Evolutionary conservation across 306 rosid species (phyloP).

Genomic region (Medicago ruthenica): DNA sequence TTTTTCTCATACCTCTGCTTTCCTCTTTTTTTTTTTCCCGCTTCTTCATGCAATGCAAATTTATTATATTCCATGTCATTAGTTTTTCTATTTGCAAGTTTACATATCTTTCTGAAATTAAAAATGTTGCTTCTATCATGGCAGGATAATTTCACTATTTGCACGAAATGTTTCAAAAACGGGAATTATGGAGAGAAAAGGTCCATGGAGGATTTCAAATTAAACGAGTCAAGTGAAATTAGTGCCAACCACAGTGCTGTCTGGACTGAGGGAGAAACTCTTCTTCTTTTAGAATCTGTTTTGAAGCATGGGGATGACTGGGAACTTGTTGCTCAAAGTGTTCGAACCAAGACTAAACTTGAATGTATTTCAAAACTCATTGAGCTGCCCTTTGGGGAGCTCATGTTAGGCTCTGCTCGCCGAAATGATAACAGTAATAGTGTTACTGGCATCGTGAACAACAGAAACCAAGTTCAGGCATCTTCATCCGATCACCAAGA

Average conservation of each 20-base stretch:
- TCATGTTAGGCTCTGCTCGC: constrained; percentile 60
- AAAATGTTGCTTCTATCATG: constrained; percentile 29
- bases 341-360: constrained; percentile 74
- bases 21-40: background rate
- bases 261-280: constrained; percentile 92
- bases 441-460: constrained; percentile 47
- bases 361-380: constrained; percentile 86
- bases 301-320: constrained; percentile 94
- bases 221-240: constrained; percentile 54
- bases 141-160: constrained; percentile 71
- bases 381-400: constrained; percentile 90
- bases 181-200: constrained; percentile 78
- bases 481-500: constrained; percentile 59
- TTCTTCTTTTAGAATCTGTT: constrained; percentile 91
- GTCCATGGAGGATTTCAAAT: constrained; percentile 64
- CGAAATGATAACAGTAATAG: constrained; percentile 46
- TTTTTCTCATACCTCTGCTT: background rate
- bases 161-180: constrained; percentile 68
- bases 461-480: constrained; percentile 50
- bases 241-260: constrained; percentile 46
- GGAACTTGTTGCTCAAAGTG: constrained; percentile 85
- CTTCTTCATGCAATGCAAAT: constrained; percentile 1
- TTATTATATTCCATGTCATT: constrained; percentile 6
- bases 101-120: background rate
- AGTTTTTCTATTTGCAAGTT: constrained; percentile 20